Base-by-base conservation (phyloP, 139 green algal species). In the Coelastrella sp. region DNA sequence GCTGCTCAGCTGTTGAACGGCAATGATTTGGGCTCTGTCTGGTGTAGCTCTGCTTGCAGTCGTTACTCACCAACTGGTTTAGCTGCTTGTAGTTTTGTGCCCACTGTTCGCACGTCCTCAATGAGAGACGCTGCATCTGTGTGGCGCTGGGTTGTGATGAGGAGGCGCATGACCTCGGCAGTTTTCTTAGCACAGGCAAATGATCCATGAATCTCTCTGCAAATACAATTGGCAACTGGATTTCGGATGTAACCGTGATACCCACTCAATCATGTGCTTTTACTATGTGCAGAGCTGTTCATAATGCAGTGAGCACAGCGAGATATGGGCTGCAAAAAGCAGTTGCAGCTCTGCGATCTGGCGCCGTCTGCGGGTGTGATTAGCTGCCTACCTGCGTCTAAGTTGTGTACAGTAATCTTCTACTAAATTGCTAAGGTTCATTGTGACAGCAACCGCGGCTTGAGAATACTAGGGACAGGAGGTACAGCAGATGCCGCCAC, bases 391-490 rank as follows among this genome's bases (percentile, higher is more conserved):
- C 63, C 95, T 93, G 9, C 94, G 91, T 19, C 92, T 88, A 25
- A 97, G 93, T 78, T 92, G 90, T 11, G 82, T 88, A 91, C 94
- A 96, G 70, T 96, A 97, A 7, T 95, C 94, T n/a, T 97, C 95
- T 22, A 97, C 93, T 10, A 94, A 78, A 56, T 90, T 78, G 24
- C 66, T 84, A 8, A 91, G 58, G 65, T 88, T 87, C 88, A 91
- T 91, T 25, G 8, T 60, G 68, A 4, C 7, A 19, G 19, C 17
- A 76, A 19, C 68, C 19, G 19, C 19, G 24, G 68, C 68, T 76
- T 76, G n/a, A 49, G 8, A 19, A 17, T 25, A n/a, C 68, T 27
- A 10, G 19, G 19, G 19, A 27, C 17, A 25, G 15, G 8, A 27
- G 68, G 4, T 27, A 25, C 68, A 76, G 68, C 24, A 76, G 3